phyloP scores from a whole-genome alignment of 306 rosid species.

The Urtica urens region DNA sequence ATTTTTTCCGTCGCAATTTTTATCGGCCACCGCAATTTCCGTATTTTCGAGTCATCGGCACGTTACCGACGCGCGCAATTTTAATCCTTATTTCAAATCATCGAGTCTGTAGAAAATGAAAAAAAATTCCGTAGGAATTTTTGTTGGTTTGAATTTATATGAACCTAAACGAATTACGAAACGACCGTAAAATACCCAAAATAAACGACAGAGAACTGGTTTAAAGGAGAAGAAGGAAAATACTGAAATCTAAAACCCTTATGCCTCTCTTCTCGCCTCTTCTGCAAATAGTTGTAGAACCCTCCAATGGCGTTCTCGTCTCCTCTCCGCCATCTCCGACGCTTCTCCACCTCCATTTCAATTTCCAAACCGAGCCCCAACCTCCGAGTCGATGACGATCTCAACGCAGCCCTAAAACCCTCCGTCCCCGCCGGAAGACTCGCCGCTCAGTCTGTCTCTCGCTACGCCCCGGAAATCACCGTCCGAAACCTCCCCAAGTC shows the following conservation, averaged over 20 bases:
- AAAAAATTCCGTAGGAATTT: too few species aligned
- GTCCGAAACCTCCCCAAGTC: constrained; percentile 55
- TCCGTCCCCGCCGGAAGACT: constrained; percentile 34
- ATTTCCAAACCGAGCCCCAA: constrained; percentile 37
- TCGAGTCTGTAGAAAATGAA: too few species aligned
- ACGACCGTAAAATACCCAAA: background rate
- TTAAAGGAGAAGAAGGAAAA: background rate
- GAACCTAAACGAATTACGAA: too few species aligned
- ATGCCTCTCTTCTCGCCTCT: too few species aligned
- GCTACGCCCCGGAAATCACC: constrained; percentile 50
- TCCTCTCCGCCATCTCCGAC: constrained; percentile 37
- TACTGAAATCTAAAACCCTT: constrained; percentile 14
- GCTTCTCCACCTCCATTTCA: constrained; percentile 34
- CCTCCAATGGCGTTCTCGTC: constrained; percentile 29
- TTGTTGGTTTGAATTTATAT: too few species aligned
- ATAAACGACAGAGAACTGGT: background rate
- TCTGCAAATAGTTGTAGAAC: background rate
- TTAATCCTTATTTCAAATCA: too few species aligned
- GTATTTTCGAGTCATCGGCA: too few species aligned
- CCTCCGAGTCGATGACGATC: constrained; percentile 46
- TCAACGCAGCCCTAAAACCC: constrained; percentile 53
- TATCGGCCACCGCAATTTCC: too few species aligned
- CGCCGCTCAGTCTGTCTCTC: constrained; percentile 39
- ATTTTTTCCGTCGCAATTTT: too few species aligned
- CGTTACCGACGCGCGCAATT: too few species aligned